Conservation (phyloP, 2,329 filamentous ascomycete species). For the Sporothrix phasma region DNA sequence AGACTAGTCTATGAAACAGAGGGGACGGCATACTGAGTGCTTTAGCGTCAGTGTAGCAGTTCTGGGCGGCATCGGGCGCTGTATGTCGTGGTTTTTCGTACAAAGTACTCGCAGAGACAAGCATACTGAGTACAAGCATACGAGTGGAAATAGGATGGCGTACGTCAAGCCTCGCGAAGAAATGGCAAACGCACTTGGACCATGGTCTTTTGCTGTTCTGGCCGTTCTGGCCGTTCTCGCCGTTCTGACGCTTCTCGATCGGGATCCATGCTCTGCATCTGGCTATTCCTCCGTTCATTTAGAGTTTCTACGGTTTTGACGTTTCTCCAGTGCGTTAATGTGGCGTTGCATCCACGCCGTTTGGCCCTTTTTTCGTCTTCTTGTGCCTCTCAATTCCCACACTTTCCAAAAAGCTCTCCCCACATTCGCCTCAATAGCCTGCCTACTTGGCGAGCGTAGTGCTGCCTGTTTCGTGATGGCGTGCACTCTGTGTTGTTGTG, state of each 20-base stretch:
- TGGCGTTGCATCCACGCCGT: not conserved
- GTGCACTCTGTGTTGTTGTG: not conserved
- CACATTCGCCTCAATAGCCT: not conserved
- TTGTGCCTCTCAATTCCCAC: not conserved
- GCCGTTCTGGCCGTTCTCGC: too few relatives aligned
- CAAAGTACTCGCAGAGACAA: too few relatives aligned
- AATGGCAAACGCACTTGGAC: too few relatives aligned
- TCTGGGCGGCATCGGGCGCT: too few relatives aligned
- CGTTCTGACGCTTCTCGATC: too few relatives aligned
- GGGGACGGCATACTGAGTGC: not conserved
- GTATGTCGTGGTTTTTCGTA: too few relatives aligned
- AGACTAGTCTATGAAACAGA: constrained; percentile 6
- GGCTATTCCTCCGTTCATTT: too few relatives aligned
- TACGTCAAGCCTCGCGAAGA: not conserved
- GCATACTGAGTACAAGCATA: too few relatives aligned
- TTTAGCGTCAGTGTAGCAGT: too few relatives aligned
- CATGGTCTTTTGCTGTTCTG: too few relatives aligned
- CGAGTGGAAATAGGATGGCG: not conserved
- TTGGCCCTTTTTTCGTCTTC: not conserved
- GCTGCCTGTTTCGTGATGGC: not conserved
- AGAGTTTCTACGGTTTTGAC: too few relatives aligned
- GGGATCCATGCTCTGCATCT: too few relatives aligned
- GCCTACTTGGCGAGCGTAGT: not conserved
- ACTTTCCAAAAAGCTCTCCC: not conserved
- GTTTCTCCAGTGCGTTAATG: not conserved